These are phyloP conservation scores for Stephania japonica DNA, from an alignment of 164 flowering plant species.

Conservation along the genomic window DNA sequence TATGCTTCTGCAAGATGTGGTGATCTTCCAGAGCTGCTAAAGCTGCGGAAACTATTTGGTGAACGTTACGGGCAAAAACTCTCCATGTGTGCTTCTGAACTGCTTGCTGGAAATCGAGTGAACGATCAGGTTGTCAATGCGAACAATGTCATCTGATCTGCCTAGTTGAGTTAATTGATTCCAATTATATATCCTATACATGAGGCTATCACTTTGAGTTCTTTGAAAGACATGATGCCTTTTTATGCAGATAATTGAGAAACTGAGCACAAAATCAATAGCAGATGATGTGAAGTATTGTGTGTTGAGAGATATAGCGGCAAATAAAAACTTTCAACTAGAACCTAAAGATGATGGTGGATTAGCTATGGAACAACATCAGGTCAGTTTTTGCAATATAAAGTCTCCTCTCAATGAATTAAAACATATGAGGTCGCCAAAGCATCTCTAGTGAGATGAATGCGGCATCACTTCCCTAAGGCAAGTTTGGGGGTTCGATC, in stretches of 20 bases:
- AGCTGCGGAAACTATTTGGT: conserved; percentile 53
- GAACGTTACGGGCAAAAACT: conserved; percentile 66
- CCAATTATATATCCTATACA: neutral
- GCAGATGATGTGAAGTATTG: conserved; percentile 47
- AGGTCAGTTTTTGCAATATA: no score
- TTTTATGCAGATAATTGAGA: conserved; percentile 28
- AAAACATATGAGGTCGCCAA: no score
- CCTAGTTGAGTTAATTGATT: neutral
- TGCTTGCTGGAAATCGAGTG: conserved; percentile 63
- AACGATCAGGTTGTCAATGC: conserved; percentile 17
- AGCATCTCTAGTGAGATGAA: no score
- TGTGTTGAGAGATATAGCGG: conserved; percentile 54
- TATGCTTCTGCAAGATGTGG: conserved; percentile 79
- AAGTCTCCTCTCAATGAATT: no score
- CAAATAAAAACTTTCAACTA: conserved; percentile 26
- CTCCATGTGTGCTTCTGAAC: conserved; percentile 40
- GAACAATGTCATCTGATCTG: neutral
- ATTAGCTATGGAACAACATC: neutral
- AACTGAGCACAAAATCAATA: conserved; percentile 30
- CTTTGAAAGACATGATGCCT: no score
- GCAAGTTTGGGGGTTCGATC: no score
- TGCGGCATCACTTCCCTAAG: no score
- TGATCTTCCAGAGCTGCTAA: conserved; percentile 71
- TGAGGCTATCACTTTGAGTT: neutral
- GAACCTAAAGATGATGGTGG: neutral